Percentiles rank a stretch among this genome's conserved stretches.
phyloP scores from a whole-genome alignment of 2,329 filamentous ascomycete species.

The Anisogramma anomala region DNA sequence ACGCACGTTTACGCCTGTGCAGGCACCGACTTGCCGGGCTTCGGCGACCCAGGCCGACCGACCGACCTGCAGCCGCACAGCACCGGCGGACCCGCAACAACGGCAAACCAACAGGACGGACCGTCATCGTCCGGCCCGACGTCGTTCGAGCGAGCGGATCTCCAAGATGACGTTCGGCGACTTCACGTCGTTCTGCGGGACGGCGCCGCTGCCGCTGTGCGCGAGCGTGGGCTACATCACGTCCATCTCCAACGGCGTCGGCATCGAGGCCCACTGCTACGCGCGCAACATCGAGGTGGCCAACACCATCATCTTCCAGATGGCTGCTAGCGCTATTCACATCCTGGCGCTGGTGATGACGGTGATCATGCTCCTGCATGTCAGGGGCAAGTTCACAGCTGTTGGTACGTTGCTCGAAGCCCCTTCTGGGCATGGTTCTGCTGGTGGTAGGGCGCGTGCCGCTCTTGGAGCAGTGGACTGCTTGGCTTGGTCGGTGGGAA shows the following conservation, averaged over 20 bases:
- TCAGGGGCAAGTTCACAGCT: slow-evolving; percentile 94
- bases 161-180: slow-evolving; percentile 86
- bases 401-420: slow-evolving; percentile 53
- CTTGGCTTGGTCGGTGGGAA: too few species aligned
- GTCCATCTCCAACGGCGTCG: slow-evolving; percentile 53
- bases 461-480: too few species aligned
- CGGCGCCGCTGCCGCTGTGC: slow-evolving; percentile 78
- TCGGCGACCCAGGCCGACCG: too few species aligned
- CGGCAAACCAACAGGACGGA: too few species aligned
- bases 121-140: too few species aligned
- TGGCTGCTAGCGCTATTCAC: slow-evolving; percentile 81
- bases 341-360: slow-evolving; percentile 87
- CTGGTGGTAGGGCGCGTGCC: neutral
- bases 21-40: too few species aligned
- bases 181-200: slow-evolving; percentile 76
- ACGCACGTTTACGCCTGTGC: too few species aligned
- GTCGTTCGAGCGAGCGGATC: too few species aligned
- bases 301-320: slow-evolving; percentile 97
- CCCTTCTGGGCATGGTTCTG: neutral
- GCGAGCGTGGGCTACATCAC: slow-evolving; percentile 68
- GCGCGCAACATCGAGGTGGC: slow-evolving; percentile 89
- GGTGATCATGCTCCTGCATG: slow-evolving; percentile 92
- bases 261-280: slow-evolving; percentile 85
- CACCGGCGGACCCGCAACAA: too few species aligned
- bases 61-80: too few species aligned